A percentile compares a stretch with the other conserved stretches of the same genome.
Conservation (phyloP, 257 asterid species). For the Rhazya stricta region DNA sequence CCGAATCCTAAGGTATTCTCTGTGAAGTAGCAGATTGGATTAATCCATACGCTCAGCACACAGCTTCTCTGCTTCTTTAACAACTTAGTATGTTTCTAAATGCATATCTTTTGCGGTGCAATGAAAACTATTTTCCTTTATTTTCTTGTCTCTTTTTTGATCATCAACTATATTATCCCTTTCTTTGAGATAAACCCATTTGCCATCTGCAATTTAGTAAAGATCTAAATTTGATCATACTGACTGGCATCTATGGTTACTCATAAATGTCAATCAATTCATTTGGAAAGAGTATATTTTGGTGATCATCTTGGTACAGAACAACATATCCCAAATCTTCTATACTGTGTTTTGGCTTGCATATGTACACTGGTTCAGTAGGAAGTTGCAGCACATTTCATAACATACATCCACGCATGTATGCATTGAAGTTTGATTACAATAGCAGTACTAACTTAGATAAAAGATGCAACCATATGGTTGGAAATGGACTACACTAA, state of each 20-base stretch:
- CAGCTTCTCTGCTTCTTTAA: neutral
- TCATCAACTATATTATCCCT: neutral
- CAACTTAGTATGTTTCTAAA: neutral
- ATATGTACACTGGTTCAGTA: neutral
- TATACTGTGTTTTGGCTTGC: neutral
- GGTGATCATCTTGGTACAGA: neutral
- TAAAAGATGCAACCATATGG: neutral
- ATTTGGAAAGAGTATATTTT: neutral
- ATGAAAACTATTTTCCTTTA: neutral
- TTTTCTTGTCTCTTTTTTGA: neutral
- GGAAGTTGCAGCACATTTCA: neutral
- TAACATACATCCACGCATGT: neutral
- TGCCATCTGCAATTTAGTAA: neutral
- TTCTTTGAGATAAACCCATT: neutral
- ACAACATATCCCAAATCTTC: neutral
- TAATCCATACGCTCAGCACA: neutral
- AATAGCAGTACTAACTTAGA: neutral
- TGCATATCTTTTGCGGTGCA: neutral
- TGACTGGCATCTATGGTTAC: neutral
- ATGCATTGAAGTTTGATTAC: neutral
- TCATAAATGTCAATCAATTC: neutral
- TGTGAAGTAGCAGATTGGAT: neutral
- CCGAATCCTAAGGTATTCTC: slow-evolving; percentile 54
- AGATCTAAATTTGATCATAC: neutral
- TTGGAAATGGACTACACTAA: neutral